A percentile compares a stretch with the other conserved stretches of the same genome.
Evolutionary conservation across 2,329 filamentous ascomycete species (phyloP).

Genomic region (Ambrosiella xylebori): DNA sequence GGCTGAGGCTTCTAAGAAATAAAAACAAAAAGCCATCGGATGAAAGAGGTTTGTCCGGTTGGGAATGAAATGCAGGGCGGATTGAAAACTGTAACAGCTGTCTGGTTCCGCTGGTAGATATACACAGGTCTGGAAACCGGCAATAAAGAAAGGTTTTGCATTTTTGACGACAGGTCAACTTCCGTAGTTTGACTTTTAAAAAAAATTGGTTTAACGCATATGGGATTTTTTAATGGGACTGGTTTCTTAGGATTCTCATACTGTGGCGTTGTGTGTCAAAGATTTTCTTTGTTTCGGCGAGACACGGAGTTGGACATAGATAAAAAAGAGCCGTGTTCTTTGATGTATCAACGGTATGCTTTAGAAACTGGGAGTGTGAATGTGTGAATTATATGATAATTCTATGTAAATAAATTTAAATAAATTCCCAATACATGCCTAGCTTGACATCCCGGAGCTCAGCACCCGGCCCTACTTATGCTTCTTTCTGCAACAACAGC

Average conservation of each 20-base stretch:
- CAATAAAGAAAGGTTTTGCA: conserved; percentile 21
- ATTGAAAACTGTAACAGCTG: conserved; percentile 10
- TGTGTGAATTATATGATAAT: background rate
- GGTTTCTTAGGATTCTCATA: conserved; percentile 23
- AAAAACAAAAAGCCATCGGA: conserved; percentile 29
- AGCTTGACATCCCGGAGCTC: too few relatives aligned
- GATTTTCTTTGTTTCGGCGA: conserved; percentile 7
- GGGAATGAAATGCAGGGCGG: conserved; percentile 1
- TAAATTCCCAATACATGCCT: too few relatives aligned
- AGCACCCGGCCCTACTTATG: background rate
- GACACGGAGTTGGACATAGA: background rate
- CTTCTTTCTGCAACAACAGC: conserved; percentile 22
- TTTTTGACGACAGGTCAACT: background rate
- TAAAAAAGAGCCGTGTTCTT: background rate
- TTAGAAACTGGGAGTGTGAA: background rate
- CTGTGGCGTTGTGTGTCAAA: conserved; percentile 12
- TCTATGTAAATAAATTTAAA: too few relatives aligned
- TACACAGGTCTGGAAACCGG: conserved; percentile 11
- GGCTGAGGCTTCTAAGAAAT: conserved; percentile 75
- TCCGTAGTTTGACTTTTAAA: conserved; percentile 7
- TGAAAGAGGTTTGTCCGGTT: background rate
- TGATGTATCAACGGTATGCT: too few relatives aligned
- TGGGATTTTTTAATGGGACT: conserved; percentile 18
- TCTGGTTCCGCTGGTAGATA: conserved; percentile 5
- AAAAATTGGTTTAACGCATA: conserved; percentile 13